Evolutionary conservation across 352 stramenopile genomes (phyloP).

Genomic region (Pythium inflatum): DNA sequence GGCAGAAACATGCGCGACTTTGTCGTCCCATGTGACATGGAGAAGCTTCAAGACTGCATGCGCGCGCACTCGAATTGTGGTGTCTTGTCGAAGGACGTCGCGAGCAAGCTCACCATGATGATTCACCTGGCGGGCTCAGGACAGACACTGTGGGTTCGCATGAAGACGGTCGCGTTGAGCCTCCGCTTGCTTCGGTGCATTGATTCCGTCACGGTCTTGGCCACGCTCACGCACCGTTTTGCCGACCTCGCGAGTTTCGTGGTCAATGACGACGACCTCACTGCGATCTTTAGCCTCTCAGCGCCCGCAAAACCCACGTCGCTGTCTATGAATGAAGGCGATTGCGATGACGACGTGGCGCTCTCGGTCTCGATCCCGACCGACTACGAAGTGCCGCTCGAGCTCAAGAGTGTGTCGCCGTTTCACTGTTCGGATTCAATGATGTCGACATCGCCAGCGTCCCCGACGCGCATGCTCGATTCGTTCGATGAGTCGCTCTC

Average conservation of each 20-base stretch:
- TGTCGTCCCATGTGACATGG: constrained; percentile 52
- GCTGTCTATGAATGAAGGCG: too few species aligned
- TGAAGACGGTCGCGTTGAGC: constrained; percentile 65
- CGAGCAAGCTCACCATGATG: constrained; percentile 48
- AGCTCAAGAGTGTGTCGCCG: constrained; percentile 49
- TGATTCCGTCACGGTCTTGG: constrained; percentile 62
- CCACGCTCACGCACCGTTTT: constrained; percentile 47
- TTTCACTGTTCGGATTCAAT: constrained; percentile 5
- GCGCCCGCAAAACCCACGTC: too few species aligned
- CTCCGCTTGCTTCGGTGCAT: constrained; percentile 82
- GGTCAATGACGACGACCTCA: constrained; percentile 66
- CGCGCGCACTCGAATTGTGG: constrained; percentile 35
- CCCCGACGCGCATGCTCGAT: constrained; percentile 13
- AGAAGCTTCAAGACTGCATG: constrained; percentile 68
- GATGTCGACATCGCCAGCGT: constrained; percentile 21
- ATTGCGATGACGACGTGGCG: background rate
- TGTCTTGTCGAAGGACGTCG: constrained; percentile 17
- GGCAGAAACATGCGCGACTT: constrained; percentile 68
- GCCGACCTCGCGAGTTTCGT: constrained; percentile 78
- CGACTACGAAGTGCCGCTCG: constrained; percentile 42
- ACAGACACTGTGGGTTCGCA: constrained; percentile 54
- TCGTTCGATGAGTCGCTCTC: constrained; percentile 59
- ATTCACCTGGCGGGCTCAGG: constrained; percentile 39
- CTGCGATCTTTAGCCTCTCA: constrained; percentile 38
- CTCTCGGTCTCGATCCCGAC: constrained; percentile 9